Evolutionary conservation across 75 land plant species (phyloP).

Genomic region (Larix kaempferi): DNA sequence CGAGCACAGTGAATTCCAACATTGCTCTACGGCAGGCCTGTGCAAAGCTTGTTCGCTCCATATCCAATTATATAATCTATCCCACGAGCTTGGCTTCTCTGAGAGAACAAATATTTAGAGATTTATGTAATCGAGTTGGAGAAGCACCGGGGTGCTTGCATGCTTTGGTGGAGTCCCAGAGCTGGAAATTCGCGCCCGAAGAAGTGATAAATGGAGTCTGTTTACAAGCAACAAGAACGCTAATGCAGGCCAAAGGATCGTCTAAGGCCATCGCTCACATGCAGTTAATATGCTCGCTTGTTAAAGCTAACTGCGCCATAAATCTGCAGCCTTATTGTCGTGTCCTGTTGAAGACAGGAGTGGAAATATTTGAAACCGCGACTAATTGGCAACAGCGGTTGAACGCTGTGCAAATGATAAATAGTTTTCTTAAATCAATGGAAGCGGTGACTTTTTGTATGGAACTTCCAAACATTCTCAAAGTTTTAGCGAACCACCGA

Average conservation of each 20-base stretch:
- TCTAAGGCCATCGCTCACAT: not conserved
- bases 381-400: not conserved
- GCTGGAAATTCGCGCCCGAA: not conserved
- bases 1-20: not conserved
- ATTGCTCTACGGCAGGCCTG: not conserved
- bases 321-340: not conserved
- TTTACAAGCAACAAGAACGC: not conserved
- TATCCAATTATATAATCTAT: not conserved
- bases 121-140: not conserved
- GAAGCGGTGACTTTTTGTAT: too few relatives aligned
- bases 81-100: not conserved
- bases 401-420: not conserved
- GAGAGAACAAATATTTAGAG: not conserved
- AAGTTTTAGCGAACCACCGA: not conserved
- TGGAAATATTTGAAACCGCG: not conserved
- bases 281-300: not conserved
- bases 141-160: not conserved
- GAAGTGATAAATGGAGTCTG: not conserved
- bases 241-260: not conserved
- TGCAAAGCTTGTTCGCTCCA: not conserved
- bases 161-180: not conserved
- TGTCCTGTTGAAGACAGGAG: not conserved
- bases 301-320: not conserved
- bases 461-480: not conserved
- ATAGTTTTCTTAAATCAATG: not conserved